Percentiles rank a stretch among this genome's conserved stretches.
phyloP scores from a whole-genome alignment of 257 asterid species.

The Solanum lignicaule region DNA sequence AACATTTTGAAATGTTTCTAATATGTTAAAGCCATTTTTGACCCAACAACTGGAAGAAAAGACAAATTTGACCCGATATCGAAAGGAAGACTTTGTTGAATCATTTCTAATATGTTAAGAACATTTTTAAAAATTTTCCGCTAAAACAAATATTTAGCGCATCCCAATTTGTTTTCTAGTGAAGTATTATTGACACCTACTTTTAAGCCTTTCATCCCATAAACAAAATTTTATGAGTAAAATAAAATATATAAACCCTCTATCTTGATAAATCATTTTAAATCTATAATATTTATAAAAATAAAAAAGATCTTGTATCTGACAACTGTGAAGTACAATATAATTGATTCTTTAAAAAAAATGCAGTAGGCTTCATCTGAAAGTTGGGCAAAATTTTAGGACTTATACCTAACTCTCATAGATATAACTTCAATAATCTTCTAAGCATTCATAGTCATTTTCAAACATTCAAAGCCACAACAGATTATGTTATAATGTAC shows the following conservation, averaged over 20 bases:
- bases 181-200: neutral
- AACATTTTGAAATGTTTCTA: neutral
- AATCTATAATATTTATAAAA: neutral
- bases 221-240: neutral
- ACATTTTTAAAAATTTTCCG: too few species aligned
- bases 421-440: neutral
- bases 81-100: too few species aligned
- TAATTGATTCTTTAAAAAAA: neutral
- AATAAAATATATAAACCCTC: neutral
- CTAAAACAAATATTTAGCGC: neutral
- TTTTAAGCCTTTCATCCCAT: neutral
- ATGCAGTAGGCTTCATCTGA: neutral
- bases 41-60: neutral
- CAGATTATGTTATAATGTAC: neutral
- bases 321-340: neutral
- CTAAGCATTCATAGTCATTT: neutral
- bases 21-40: neutral
- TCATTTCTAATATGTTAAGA: too few species aligned
- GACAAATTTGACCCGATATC: too few species aligned
- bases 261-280: neutral
- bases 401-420: neutral
- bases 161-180: neutral
- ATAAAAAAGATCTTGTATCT: neutral
- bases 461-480: neutral
- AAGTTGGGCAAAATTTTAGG: neutral